A percentile compares a stretch with the other conserved stretches of the same genome.
Evolutionary conservation across 2,329 filamentous ascomycete species (phyloP).

Genomic region (Exophiala viscosa): DNA sequence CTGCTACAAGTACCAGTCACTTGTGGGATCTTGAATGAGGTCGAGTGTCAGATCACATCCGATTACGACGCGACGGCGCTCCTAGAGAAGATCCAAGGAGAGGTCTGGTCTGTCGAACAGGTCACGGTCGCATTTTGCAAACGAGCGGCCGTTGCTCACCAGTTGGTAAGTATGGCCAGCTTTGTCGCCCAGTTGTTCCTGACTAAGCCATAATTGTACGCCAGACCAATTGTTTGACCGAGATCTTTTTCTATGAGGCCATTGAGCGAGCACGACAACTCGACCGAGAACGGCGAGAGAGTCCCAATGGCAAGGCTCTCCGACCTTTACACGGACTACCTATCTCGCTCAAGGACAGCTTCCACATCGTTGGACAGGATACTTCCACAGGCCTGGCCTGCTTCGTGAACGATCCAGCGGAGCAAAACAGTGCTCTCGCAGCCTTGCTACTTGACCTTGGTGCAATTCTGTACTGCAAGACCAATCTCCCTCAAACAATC

Average conservation of each 20-base stretch:
- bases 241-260: slow-evolving; percentile 46
- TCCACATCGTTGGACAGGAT: slow-evolving; percentile 30
- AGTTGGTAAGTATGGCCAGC: slow-evolving; percentile 42
- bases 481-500: slow-evolving; percentile 49
- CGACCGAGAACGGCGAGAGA: slow-evolving; percentile 41
- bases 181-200: too few relatives aligned
- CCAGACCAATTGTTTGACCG: slow-evolving; percentile 31
- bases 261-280: slow-evolving; percentile 57
- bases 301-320: slow-evolving; percentile 52
- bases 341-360: slow-evolving; percentile 27
- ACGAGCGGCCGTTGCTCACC: slow-evolving; percentile 39
- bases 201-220: too few relatives aligned
- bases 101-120: slow-evolving; percentile 16
- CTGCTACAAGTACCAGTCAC: slow-evolving; percentile 37
- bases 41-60: slow-evolving; percentile 48
- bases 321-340: slow-evolving; percentile 17
- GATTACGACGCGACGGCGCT: slow-evolving; percentile 42
- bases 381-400: slow-evolving; percentile 31
- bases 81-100: slow-evolving; percentile 32
- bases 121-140: slow-evolving; percentile 44
- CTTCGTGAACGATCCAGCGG: slow-evolving; percentile 25
- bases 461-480: slow-evolving; percentile 51
- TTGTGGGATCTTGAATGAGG: slow-evolving; percentile 43
- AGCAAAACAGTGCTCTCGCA: slow-evolving; percentile 25
- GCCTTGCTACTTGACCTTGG: slow-evolving; percentile 36